Evolutionary conservation across 2,329 filamentous ascomycete genomes (phyloP).

Genomic region (Microcyclospora pomicola): DNA sequence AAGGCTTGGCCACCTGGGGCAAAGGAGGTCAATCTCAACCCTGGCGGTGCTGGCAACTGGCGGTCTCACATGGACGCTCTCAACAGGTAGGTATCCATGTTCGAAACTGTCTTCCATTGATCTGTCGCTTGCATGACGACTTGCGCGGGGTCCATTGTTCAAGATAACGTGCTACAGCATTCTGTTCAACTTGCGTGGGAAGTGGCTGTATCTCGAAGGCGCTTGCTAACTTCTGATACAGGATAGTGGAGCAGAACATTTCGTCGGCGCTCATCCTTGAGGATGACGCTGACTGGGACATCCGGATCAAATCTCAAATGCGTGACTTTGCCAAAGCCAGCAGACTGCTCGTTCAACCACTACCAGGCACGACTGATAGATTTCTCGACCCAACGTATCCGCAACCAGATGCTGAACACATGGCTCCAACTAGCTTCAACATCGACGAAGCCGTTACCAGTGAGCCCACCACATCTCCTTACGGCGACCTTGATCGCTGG

Average conservation of each 20-base stretch:
- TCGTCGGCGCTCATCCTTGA: conserved; percentile 31
- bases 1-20: conserved; percentile 22
- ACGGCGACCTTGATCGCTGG: conserved; percentile 19
- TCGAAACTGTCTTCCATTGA: no score
- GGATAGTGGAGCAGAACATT: conserved; percentile 22
- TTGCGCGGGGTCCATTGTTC: no score
- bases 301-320: conserved; percentile 29
- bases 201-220: conserved; percentile 2
- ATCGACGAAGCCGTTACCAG: conserved; percentile 3
- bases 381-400: conserved; percentile 12
- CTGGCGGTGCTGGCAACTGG: conserved; percentile 11
- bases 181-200: no score
- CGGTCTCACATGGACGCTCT: conserved; percentile 17
- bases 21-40: conserved; percentile 14
- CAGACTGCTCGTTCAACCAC: conserved; percentile 24
- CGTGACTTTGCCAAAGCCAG: conserved; percentile 24
- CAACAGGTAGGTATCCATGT: conserved; percentile 5
- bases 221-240: conserved; percentile 21
- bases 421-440: conserved; percentile 5
- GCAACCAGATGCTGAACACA: conserved; percentile 3
- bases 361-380: conserved; percentile 6
- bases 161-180: no score
- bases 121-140: no score
- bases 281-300: conserved; percentile 34
- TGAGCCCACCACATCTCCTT: conserved; percentile 10